These are phyloP conservation scores for Escallonia rubra DNA, from an alignment of 129 eudicot genomes.

Conservation along the genomic window DNA sequence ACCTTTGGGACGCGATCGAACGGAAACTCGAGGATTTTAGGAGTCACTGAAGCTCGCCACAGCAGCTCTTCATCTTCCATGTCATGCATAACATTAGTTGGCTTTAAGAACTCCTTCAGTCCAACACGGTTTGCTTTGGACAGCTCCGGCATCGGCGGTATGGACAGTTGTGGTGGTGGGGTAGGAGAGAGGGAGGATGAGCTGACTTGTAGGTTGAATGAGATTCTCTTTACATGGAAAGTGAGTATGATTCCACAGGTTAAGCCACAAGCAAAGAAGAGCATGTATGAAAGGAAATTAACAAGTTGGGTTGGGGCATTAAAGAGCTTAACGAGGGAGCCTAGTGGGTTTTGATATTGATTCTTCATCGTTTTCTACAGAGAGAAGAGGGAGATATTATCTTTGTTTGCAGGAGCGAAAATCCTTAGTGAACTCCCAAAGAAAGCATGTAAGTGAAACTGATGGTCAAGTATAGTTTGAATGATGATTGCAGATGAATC, in stretches of 20 bases:
- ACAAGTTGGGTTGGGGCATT: conserved; percentile 29
- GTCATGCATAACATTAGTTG: conserved; percentile 38
- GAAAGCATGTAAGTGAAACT: no score
- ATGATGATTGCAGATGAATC: no score
- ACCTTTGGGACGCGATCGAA: conserved; percentile 38
- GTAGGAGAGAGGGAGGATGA: neutral
- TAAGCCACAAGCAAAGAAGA: conserved; percentile 58
- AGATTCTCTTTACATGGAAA: conserved; percentile 35
- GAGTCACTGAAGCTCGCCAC: conserved; percentile 64
- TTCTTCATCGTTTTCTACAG: neutral
- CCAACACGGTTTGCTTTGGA: neutral
- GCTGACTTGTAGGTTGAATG: conserved; percentile 39
- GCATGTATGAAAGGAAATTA: conserved; percentile 36
- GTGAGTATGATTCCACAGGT: conserved; percentile 48
- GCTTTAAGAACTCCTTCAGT: conserved; percentile 6
- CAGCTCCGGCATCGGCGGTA: neutral
- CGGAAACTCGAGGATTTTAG: conserved; percentile 39
- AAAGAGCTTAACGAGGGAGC: conserved; percentile 6
- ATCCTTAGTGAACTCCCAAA: no score
- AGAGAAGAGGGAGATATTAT: neutral
- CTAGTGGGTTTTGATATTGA: neutral
- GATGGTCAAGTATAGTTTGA: no score
- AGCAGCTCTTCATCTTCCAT: conserved; percentile 56
- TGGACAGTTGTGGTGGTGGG: neutral
- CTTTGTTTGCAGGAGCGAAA: no score